These are phyloP conservation scores for Delonix regia DNA, from an alignment of 306 rosid species.

Conservation along the genomic window DNA sequence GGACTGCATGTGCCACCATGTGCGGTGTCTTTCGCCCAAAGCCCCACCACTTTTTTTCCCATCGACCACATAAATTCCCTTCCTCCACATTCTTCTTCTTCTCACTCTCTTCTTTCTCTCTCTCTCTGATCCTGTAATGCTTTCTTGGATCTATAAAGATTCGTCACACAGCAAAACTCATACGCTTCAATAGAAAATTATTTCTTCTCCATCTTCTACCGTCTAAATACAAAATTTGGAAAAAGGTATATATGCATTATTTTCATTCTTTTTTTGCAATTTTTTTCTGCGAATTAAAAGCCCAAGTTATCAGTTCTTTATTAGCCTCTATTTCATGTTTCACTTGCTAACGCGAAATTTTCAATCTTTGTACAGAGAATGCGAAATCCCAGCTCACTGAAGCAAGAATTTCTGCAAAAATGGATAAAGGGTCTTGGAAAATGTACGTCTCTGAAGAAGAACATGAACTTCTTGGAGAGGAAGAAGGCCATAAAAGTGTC, in stretches of 20 bases:
- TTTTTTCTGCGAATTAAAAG: not conserved
- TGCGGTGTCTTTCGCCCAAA: slow-evolving; percentile 80
- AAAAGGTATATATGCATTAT: slow-evolving; percentile 46
- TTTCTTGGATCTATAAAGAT: slow-evolving; percentile 46
- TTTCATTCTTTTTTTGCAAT: not conserved
- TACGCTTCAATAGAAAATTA: no score
- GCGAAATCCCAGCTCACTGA: slow-evolving; percentile 49
- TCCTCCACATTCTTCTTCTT: slow-evolving; percentile 52
- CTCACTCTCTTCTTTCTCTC: slow-evolving; percentile 27
- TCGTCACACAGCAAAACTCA: slow-evolving; percentile 39
- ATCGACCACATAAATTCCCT: slow-evolving; percentile 72
- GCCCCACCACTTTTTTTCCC: slow-evolving; percentile 69
- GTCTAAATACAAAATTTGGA: slow-evolving; percentile 23
- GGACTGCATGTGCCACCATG: slow-evolving; percentile 94
- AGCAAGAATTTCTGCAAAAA: slow-evolving; percentile 64
- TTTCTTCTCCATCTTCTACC: slow-evolving; percentile 33
- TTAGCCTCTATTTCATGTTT: not conserved
- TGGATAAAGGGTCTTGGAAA: slow-evolving; percentile 68
- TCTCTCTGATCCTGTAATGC: slow-evolving; percentile 7
- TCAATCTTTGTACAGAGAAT: slow-evolving; percentile 39
- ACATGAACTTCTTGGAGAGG: slow-evolving; percentile 62
- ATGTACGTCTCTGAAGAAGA: slow-evolving; percentile 50
- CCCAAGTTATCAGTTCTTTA: slow-evolving; percentile 17
- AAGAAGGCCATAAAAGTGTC: slow-evolving; percentile 72
- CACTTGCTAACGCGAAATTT: not conserved